These are phyloP conservation scores for Emmonsiellopsis sp. DNA, from an alignment of 2,329 filamentous ascomycete genomes.

Conservation along the genomic window DNA sequence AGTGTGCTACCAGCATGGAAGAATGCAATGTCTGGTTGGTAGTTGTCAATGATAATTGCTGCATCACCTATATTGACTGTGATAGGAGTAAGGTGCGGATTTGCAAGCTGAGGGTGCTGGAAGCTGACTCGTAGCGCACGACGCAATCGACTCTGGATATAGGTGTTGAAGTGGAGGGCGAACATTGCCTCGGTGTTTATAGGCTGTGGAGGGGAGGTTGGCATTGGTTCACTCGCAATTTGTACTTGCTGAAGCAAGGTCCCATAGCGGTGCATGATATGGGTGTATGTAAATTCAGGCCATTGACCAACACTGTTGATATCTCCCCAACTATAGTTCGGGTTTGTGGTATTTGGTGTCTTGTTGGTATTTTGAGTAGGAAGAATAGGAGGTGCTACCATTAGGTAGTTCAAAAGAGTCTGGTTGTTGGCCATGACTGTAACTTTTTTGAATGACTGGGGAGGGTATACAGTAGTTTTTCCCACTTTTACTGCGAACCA, in stretches of 20 bases:
- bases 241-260: background rate
- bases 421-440: background rate
- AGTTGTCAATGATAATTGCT: constrained; percentile 8
- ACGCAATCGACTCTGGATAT: constrained; percentile 6
- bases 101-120: constrained; percentile 3
- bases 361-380: background rate
- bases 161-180: constrained; percentile 6
- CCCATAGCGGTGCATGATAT: background rate
- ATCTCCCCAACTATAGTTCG: background rate
- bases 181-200: constrained; percentile 10
- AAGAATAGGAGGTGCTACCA: background rate
- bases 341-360: background rate
- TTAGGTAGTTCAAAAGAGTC: background rate
- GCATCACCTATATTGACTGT: constrained; percentile 4
- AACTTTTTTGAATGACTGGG: no score
- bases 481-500: background rate
- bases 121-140: constrained; percentile 8
- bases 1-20: constrained; percentile 1
- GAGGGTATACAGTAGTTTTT: no score
- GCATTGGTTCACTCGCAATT: background rate
- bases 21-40: constrained; percentile 11
- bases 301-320: constrained; percentile 1
- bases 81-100: constrained; percentile 2
- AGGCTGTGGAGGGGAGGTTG: background rate
- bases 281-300: background rate